Evolutionary conservation across 2,329 filamentous ascomycete species (phyloP), one percentile per base, ranked within the genome.

Genomic region (Alternaria infectoria): DNA sequence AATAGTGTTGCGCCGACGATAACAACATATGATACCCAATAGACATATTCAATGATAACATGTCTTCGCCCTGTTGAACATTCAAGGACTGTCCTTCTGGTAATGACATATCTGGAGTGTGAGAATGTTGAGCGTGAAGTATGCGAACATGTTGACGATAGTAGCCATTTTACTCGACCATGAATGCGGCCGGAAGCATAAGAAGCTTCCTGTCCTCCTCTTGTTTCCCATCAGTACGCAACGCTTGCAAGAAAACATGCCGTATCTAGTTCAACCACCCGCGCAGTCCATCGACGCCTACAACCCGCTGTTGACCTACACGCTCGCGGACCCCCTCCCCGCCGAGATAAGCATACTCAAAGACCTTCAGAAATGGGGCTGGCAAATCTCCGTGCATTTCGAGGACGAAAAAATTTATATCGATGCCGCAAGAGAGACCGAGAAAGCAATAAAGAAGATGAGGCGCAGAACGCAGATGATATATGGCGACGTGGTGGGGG

Each of bases 1-100:
- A n/a, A 44, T 23, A 30, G 47, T 32, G 26, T 9, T 23, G 49
- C 49, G 49, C 49, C 40, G 21, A 40, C 21, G 47, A 36, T 32
- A 30, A n/a, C 36, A 32, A 13, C 17, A 59, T 30, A 59, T 55
- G 66, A 66, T 67, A 69, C 59, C 64, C 57, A 25, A 32, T 61
- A 65, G 52, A 50, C 44, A 32, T 25, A 21, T 58, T 60, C 57
- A 70, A 62, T 60, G 54, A 43, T 19, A 55, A 54, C 15, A 57
- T 49, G 21, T 19, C 10, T 23, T 52, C 7, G 40, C 13, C 23
- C 44, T 44, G 17, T 30, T 60, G 7, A 3, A 17, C 19, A 12
- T 23, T 57, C 59, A 57, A 58, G 46, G n/a, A n/a, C n/a, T n/a
- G n/a, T n/a, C n/a, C n/a, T n/a, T 25, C 10, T 50, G 15, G 28